Evolutionary conservation across 2,329 filamentous ascomycete genomes (phyloP).

Genomic region (Aspergillus fischeri): DNA sequence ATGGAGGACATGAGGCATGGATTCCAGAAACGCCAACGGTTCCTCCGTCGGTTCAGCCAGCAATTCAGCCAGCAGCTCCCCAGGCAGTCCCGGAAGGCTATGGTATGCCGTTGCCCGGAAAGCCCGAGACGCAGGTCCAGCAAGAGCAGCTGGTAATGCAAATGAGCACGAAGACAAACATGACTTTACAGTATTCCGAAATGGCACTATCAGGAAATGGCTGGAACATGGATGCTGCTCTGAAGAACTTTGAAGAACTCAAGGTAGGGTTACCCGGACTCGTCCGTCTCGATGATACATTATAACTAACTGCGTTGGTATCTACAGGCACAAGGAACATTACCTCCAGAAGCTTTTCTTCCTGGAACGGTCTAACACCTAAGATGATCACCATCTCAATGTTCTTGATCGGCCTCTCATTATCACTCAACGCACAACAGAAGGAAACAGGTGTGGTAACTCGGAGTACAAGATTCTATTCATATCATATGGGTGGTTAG

Average conservation of each 20-base stretch:
- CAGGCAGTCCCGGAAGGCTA: slow-evolving; percentile 36
- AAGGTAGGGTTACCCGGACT: slow-evolving; percentile 52
- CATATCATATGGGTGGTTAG: slow-evolving; percentile 9
- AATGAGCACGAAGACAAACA: slow-evolving; percentile 71
- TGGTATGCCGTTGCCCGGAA: slow-evolving; percentile 40
- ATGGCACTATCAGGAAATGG: slow-evolving; percentile 74
- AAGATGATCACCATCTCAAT: not conserved
- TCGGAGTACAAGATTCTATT: slow-evolving; percentile 5
- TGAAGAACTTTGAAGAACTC: slow-evolving; percentile 69
- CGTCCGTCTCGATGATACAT: not conserved
- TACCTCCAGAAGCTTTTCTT: slow-evolving; percentile 50
- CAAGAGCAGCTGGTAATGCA: slow-evolving; percentile 67
- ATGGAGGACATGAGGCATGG: slow-evolving; percentile 54
- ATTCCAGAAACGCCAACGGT: slow-evolving; percentile 34
- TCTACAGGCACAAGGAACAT: slow-evolving; percentile 32
- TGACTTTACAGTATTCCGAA: slow-evolving; percentile 73
- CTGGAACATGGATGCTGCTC: slow-evolving; percentile 75
- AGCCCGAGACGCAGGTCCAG: slow-evolving; percentile 50
- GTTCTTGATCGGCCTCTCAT: not conserved
- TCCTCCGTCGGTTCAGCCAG: slow-evolving; percentile 11
- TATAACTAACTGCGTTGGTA: slow-evolving; percentile 16
- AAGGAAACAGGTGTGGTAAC: slow-evolving; percentile 1
- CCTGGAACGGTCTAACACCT: slow-evolving; percentile 16
- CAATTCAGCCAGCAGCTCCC: slow-evolving; percentile 21
- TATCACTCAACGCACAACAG: not conserved